Evolutionary conservation across 2,329 filamentous ascomycete genomes (phyloP).

Genomic region (Fusarium coicis): DNA sequence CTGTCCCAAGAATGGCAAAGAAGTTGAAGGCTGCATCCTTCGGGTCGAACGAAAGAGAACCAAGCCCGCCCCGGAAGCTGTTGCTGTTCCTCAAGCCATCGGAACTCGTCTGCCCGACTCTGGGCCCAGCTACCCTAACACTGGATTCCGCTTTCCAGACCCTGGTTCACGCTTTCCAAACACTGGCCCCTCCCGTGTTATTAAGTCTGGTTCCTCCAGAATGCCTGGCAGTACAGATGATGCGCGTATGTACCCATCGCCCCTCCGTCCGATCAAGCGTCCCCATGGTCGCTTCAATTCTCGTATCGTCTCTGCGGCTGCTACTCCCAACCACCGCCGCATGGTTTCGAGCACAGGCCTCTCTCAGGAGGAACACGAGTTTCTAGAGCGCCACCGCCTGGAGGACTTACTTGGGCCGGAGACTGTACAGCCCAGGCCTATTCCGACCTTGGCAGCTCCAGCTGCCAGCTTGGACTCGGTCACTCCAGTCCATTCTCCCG

Average conservation of each 20-base stretch:
- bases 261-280: not conserved
- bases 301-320: not conserved
- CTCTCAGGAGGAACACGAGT: not conserved
- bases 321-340: not conserved
- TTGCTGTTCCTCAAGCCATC: not conserved
- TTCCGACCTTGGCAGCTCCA: not conserved
- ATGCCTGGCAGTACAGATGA: not conserved
- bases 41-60: constrained; percentile 54
- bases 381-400: fast-evolving
- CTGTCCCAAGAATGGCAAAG: constrained; percentile 46
- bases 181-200: not conserved
- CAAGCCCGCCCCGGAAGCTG: constrained; percentile 16
- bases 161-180: not conserved
- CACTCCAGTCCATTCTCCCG: constrained; percentile 13
- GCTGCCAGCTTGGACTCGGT: not conserved
- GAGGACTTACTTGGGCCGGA: not conserved
- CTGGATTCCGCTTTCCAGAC: not conserved
- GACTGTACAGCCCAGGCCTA: not conserved
- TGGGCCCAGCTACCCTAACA: not conserved
- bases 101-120: not conserved
- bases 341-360: not conserved
- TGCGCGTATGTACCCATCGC: not conserved
- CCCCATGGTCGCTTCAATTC: constrained; percentile 15
- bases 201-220: not conserved
- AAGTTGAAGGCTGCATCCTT: constrained; percentile 47